Evolutionary conservation across 495 filamentous ascomycete genomes (phyloP), one percentile per base, ranked within the genome.

Genomic region (Aspergillus carlsbadensis): DNA sequence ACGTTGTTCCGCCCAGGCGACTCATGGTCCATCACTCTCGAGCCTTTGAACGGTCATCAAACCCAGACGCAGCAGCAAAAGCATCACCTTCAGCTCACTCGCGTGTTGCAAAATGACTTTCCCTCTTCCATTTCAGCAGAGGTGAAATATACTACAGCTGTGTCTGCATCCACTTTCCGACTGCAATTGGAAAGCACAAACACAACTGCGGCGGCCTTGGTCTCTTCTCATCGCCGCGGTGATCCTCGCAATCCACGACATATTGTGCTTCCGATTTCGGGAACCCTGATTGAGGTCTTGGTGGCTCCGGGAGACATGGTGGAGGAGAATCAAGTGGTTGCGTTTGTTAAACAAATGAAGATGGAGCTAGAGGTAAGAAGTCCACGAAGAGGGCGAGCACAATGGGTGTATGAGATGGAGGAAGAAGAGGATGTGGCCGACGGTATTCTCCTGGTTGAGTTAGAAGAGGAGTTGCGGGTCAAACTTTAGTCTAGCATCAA

Each of bases 331-430:
- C 79, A 85, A 58, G 78, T 81, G 0, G 67, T 87, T n/a, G 82
- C 80, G 29, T 81, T 86, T 21, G 74, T 87, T 21, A 78, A 82
- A 63, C 84, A 87, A 68, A 87, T 87, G 82, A 86, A 87, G 69
- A 86, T 86, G 83, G 82, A 87, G 64, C 64, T 86, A 13, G 84
- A 86, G 64, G 73, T 87, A 6, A 62, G 83, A 24, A 75, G 75
- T 51, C 72, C 69, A 7, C 74, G 70, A 36, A 70, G 70, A 15
- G 83, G 83, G 6, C 66, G 57, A 11, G 75, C 83, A 3, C 65
- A 64, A 20, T 87, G 84, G 84, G 76, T 81, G 5, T 72, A 74
- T 58, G 78, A 84, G 48, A 78, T 76, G 62, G 80, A 81, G 46
- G 80, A 70, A 6, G 81, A 82, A 7, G 82, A 85, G 56, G 82